These are phyloP conservation scores for Hypoxylon sp. DNA, from an alignment of 2,329 filamentous ascomycete genomes.

Conservation along the genomic window DNA sequence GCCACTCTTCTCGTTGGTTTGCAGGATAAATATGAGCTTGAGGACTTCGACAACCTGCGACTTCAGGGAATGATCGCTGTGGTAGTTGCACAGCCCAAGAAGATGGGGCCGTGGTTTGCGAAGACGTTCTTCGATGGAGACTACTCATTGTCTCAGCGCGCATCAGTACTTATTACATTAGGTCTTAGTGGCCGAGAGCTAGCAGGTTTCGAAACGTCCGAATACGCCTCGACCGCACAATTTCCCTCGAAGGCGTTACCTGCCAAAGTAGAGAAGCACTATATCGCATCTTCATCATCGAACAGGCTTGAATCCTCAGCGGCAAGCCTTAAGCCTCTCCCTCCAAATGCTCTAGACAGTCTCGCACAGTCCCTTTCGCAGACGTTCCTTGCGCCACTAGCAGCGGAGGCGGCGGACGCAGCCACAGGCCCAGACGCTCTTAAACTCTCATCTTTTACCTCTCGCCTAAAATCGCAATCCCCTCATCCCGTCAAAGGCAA, in stretches of 20 bases:
- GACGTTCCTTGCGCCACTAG: slow-evolving; percentile 83
- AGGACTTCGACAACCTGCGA: slow-evolving; percentile 80
- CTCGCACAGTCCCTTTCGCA: slow-evolving; percentile 77
- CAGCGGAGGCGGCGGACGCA: slow-evolving; percentile 83
- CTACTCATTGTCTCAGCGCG: slow-evolving; percentile 87
- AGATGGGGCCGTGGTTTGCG: slow-evolving; percentile 87
- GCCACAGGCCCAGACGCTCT: slow-evolving; percentile 84
- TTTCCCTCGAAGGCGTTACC: slow-evolving; percentile 90
- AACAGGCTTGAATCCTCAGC: slow-evolving; percentile 44
- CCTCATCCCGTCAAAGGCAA: slow-evolving; percentile 50
- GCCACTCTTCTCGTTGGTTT: slow-evolving; percentile 82
- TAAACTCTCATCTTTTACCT: slow-evolving; percentile 91
- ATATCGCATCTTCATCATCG: slow-evolving; percentile 59
- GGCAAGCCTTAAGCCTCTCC: slow-evolving; percentile 64
- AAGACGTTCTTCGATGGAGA: slow-evolving; percentile 92
- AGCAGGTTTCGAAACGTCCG: slow-evolving; percentile 77
- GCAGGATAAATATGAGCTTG: slow-evolving; percentile 86
- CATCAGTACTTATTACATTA: slow-evolving; percentile 83
- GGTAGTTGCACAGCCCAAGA: slow-evolving; percentile 78
- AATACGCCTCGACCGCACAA: slow-evolving; percentile 62
- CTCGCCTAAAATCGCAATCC: slow-evolving; percentile 75
- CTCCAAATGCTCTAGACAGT: slow-evolving; percentile 72
- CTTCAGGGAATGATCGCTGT: slow-evolving; percentile 87
- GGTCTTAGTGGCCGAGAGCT: slow-evolving; percentile 87
- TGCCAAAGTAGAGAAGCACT: slow-evolving; percentile 78